phyloP scores from a whole-genome alignment of 768 basidiomycete species.

The Auricularia sp. region DNA sequence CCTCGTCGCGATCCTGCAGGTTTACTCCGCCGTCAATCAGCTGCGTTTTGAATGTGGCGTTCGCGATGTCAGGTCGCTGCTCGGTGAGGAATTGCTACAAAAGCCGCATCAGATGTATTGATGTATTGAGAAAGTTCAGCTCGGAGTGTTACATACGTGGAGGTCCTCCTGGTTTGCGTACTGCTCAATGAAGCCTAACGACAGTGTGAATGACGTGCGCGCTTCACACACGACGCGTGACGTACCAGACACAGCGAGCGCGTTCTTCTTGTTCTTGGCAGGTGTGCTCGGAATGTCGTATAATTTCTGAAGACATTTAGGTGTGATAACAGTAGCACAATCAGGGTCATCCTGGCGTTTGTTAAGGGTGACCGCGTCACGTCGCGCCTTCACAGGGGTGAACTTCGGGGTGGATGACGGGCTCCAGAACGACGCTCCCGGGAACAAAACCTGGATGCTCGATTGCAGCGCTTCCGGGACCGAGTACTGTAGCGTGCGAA shows the following conservation, averaged over 20 bases:
- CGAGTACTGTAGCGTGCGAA: constrained; percentile 31
- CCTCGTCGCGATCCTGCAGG: constrained; percentile 4
- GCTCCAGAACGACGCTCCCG: not conserved
- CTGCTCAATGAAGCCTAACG: constrained; percentile 10
- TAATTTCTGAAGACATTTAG: not conserved
- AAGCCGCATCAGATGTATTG: not conserved
- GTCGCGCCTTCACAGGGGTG: constrained; percentile 7
- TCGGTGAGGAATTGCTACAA: constrained; percentile 6
- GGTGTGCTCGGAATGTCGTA: constrained; percentile 8
- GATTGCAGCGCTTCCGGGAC: constrained; percentile 23
- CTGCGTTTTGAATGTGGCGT: constrained; percentile 8
- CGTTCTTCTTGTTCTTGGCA: constrained; percentile 21
- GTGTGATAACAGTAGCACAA: not conserved
- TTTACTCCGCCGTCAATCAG: constrained; percentile 8
- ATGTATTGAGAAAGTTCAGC: not conserved
- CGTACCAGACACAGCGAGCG: constrained; percentile 19
- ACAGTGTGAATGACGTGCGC: not conserved
- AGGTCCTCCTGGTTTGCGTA: constrained; percentile 22
- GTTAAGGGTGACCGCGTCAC: constrained; percentile 18
- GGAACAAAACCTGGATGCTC: constrained; percentile 17
- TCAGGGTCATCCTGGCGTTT: not conserved
- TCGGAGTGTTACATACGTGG: not conserved
- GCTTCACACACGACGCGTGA: not conserved
- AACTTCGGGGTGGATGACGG: constrained; percentile 14
- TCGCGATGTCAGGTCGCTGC: constrained; percentile 8